Conservation (phyloP, 257 asterid genomes). For the Solanum tarapatanum region DNA sequence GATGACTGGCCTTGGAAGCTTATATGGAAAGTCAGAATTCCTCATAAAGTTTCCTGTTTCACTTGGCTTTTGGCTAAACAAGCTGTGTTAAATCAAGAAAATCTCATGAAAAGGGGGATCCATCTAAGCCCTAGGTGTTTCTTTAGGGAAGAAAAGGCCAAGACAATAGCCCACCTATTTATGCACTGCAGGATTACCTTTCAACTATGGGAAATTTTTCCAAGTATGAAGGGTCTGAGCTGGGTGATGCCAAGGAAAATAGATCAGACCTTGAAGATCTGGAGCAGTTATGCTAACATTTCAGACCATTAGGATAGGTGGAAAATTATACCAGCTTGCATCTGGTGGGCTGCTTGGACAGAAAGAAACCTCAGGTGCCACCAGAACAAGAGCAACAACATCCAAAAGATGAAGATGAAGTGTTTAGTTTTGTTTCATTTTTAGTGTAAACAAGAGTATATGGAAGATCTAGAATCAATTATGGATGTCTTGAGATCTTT, state of each 20-base stretch:
- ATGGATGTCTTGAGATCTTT: neutral
- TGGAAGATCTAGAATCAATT: neutral
- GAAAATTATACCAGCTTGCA: neutral
- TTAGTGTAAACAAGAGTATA: neutral
- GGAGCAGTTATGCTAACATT: neutral
- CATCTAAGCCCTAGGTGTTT: no score
- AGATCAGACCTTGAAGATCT: neutral
- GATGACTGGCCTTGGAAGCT: no score
- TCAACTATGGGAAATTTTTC: neutral
- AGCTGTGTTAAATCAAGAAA: no score
- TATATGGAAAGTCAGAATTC: no score
- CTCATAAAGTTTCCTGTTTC: no score
- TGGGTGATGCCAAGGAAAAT: neutral
- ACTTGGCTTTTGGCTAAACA: no score
- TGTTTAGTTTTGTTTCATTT: neutral
- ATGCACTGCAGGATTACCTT: neutral
- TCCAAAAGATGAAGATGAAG: neutral
- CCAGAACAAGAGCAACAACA: neutral
- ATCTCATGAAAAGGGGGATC: no score
- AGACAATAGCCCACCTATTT: no score
- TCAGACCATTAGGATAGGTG: neutral
- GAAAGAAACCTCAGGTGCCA: neutral
- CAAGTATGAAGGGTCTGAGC: neutral
- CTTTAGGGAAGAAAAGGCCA: no score
- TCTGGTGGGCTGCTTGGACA: neutral